A percentile compares a stretch with the other conserved stretches of the same genome.
Conservation (phyloP, 495 filamentous ascomycete species). For the Apiosordaria backusii region DNA sequence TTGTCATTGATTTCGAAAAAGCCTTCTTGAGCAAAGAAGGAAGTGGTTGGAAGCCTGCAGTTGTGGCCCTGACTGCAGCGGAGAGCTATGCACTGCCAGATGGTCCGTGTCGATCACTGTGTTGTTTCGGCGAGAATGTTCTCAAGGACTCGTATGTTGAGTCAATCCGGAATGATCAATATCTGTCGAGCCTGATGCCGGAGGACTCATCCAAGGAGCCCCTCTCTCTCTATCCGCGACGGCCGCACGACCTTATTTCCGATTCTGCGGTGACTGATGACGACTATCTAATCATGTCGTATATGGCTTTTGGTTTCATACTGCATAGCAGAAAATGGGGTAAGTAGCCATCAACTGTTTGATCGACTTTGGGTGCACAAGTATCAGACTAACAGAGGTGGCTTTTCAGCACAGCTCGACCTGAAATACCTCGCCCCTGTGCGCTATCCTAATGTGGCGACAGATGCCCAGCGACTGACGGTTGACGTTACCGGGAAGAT, state of each 20-base stretch:
- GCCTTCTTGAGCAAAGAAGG: conserved; percentile 25
- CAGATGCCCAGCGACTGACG: conserved; percentile 1
- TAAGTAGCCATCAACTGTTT: conserved; percentile 20
- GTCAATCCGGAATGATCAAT: conserved; percentile 29
- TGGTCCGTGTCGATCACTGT: conserved; percentile 1
- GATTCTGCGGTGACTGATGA: conserved; percentile 28
- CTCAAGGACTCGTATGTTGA: conserved; percentile 35
- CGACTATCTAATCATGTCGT: conserved; percentile 39
- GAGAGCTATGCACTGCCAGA: not conserved
- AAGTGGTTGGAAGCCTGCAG: conserved; percentile 15
- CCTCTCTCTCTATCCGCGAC: conserved; percentile 19
- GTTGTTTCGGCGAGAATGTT: conserved; percentile 25
- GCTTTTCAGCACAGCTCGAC: conserved; percentile 24
- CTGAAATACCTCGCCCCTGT: conserved; percentile 21
- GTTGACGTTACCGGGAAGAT: too few relatives aligned
- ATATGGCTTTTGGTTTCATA: conserved; percentile 43
- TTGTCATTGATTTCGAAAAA: conserved; percentile 43
- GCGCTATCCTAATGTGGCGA: not conserved
- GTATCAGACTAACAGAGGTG: too few relatives aligned
- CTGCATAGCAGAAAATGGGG: conserved; percentile 44
- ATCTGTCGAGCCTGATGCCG: conserved; percentile 25
- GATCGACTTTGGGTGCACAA: too few relatives aligned
- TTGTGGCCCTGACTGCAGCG: conserved; percentile 9
- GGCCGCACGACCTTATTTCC: conserved; percentile 12
- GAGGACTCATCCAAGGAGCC: conserved; percentile 10